Percentiles rank a stretch among this genome's conserved stretches.
phyloP scores from a whole-genome alignment of 2,329 filamentous ascomycete species.

The Penicillium brevicompactum region DNA sequence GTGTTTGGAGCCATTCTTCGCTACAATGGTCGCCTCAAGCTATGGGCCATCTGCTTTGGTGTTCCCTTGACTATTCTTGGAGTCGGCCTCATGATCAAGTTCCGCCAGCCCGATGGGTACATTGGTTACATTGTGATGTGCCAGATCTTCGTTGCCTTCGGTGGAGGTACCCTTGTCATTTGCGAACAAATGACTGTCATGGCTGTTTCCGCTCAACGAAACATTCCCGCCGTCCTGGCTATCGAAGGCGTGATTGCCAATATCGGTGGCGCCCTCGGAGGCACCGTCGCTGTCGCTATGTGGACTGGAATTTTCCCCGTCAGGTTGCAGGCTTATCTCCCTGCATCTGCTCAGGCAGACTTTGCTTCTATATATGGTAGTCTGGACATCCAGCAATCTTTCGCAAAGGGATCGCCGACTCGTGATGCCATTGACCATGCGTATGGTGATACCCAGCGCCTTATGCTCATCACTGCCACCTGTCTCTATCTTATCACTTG shows the following conservation, averaged over 20 bases:
- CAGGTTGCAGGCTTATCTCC: constrained; percentile 10
- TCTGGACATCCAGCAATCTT: constrained; percentile 1
- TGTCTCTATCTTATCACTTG: constrained; percentile 13
- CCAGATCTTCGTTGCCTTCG: constrained; percentile 20
- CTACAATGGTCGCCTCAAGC: constrained; percentile 17
- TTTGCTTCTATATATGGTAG: constrained; percentile 8
- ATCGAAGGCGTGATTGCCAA: constrained; percentile 13
- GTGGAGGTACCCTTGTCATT: constrained; percentile 15
- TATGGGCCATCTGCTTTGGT: constrained; percentile 9
- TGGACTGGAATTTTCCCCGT: constrained; percentile 21
- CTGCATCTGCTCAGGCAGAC: constrained; percentile 2
- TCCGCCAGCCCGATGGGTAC: constrained; percentile 15
- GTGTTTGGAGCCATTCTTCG: constrained; percentile 16
- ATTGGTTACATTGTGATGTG: constrained; percentile 17
- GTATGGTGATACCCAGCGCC: constrained; percentile 10
- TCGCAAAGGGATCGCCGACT: neutral
- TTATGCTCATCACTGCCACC: constrained; percentile 8
- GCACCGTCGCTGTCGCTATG: constrained; percentile 18
- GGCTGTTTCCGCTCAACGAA: constrained; percentile 14
- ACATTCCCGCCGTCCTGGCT: constrained; percentile 14
- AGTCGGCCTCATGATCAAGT: constrained; percentile 20
- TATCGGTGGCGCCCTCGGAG: constrained; percentile 15
- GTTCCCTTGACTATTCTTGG: constrained; percentile 19
- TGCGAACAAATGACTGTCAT: constrained; percentile 19
- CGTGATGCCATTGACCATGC: constrained; percentile 9